Evolutionary conservation across 768 basidiomycete genomes (phyloP), one percentile per base, ranked within the genome.

Genomic region (Mycena rosella): DNA sequence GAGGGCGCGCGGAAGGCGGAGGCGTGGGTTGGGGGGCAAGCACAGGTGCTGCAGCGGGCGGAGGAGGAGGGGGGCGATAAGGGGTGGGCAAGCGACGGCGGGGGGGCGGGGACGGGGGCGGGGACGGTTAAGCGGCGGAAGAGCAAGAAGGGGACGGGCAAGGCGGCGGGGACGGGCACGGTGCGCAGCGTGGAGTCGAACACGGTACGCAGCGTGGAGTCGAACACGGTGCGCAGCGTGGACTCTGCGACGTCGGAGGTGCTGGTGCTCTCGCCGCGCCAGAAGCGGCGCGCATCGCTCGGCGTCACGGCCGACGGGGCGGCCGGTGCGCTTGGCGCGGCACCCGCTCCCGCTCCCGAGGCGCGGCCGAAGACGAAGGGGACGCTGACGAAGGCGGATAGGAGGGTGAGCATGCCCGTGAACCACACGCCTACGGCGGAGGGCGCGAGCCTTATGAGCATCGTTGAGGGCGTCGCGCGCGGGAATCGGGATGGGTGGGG

Each of bases 391-490:
- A 68, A 59, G 30, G 9, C 68, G 26, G 71, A 73, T 42, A 58
- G 70, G 30, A 56, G 70, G 18, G 52, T 68, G 11, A 74, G 72
- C 26, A 66, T 72, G 49, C 76, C 77, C 17, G 67, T 73, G 6
- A 55, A 53, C 44, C 59, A 44, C 11, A 51, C 32, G 17, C 61
- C 68, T 10, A n/a, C n/a, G n/a, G n/a, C n/a, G n/a, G 71, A 70
- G 38, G 59, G 69, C 3, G 72, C 72, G 44, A 90, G 85, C 47
- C 77, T 92, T 74, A 89, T 92, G 89, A 88, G 86, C 71, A 88
- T 93, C 69, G 88, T 93, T 11, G 90, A 91, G 72, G 85, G 82
- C 62, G 87, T 91, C 49, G 76, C 89, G 27, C 78, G 78, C 51
- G 72, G 77, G 61, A 83, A 84, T 57, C 74, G 80, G 61, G 59